Evolutionary conservation across 371 early-diverging fungal genomes (phyloP), one percentile per base, ranked within the genome.

Genomic region (Haplosporangium sp.): DNA sequence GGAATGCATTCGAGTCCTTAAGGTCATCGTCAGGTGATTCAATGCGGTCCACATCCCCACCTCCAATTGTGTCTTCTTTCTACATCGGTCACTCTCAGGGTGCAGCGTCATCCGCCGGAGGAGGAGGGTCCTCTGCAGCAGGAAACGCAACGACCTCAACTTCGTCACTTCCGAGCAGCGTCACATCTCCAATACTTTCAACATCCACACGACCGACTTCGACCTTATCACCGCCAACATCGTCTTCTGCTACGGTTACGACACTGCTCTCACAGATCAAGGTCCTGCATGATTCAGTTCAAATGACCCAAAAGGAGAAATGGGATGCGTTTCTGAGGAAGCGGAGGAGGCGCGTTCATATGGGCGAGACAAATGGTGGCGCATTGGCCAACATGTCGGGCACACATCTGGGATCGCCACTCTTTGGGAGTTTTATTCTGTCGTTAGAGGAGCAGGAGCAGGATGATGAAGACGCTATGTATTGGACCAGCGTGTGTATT

Each of bases 191-290:
- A 5, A 55, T 77, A 21, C 71, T 77, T 2, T 77, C 80, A 4
- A 79, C 65, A 7, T 48, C 73, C 1, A 62, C 73, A 0, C 80
- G 80, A 5, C 80, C 80, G 1, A 79, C 59, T 6, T 79, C 80
- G 40, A 79, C 80, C 12, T 38, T 79, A 12, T 79, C 80, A 0
- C 69, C 80, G 9, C 80, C 80, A 14, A 68, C 57, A n/a, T 67
- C 73, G 4, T 67, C 59, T 3, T 46, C 69, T 0, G 69, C 73
- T 0, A 68, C 73, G 2, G 69, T 73, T 6, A 79, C 80, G 18
- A 65, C 73, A 2, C n/a, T 79, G 37, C 66, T 79, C 18, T 79
- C 80, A 0, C 80, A 79, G 66, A 72, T 79, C 66, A 79, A 79
- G 42, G 80, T 73, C 38, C 68, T 79, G 7, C 80, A 79, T 45